A percentile compares a stretch with the other conserved stretches of the same genome.
These are phyloP conservation scores for Botryotinia globosa DNA, from an alignment of 2,329 filamentous ascomycete species.

Conservation along the genomic window DNA sequence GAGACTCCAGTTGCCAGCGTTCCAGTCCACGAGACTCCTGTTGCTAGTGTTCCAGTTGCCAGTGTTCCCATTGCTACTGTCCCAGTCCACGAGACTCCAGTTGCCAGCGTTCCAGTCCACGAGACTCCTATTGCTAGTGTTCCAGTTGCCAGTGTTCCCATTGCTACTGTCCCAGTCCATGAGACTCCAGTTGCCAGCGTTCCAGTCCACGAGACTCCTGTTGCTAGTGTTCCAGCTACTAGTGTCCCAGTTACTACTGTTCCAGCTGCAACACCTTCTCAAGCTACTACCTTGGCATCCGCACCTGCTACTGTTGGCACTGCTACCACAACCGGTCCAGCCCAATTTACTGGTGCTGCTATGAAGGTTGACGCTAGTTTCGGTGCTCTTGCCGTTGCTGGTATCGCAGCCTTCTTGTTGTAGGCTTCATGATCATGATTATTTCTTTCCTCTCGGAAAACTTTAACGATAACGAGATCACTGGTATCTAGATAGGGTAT, in stretches of 20 bases:
- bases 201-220: not conserved
- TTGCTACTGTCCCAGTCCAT: not conserved
- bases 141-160: not conserved
- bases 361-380: conserved; percentile 27
- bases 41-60: too few relatives aligned
- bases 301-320: conserved; percentile 9
- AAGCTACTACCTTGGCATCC: conserved; percentile 6
- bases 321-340: conserved; percentile 19
- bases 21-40: not conserved
- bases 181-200: conserved; percentile 5
- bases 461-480: conserved; percentile 23
- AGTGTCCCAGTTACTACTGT: not conserved
- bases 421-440: conserved; percentile 25
- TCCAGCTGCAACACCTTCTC: not conserved
- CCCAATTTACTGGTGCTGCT: conserved; percentile 28
- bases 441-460: conserved; percentile 17
- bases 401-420: conserved; percentile 32
- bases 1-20: not conserved
- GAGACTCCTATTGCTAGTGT: too few relatives aligned
- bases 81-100: accelerated
- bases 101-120: too few relatives aligned
- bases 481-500: conserved; percentile 21
- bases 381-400: conserved; percentile 30
- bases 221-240: not conserved
- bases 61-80: not conserved